Conservation (phyloP, 148 eudicot species). For the Silene latifolia region DNA sequence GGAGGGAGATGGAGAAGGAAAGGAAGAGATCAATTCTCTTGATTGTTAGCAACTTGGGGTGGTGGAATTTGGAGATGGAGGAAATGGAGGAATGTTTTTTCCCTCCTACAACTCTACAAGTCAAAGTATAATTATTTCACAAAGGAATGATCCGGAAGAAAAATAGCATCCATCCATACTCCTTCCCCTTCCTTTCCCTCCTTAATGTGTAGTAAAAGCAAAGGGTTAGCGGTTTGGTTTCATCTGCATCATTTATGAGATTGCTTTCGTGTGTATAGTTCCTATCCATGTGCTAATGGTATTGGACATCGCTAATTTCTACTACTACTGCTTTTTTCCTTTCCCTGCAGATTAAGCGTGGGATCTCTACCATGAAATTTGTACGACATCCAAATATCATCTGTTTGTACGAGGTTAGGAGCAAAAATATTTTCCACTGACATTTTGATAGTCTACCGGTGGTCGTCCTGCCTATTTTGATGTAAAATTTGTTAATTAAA, state of each 20-base stretch:
- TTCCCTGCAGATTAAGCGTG: constrained; percentile 79
- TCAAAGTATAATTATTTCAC: no score
- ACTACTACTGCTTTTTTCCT: constrained; percentile 4
- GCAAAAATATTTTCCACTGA: constrained; percentile 2
- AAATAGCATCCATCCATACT: no score
- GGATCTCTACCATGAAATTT: constrained; percentile 91
- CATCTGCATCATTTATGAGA: neutral
- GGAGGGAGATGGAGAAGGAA: no score
- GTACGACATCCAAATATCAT: constrained; percentile 89
- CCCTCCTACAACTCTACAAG: no score
- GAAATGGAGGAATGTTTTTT: no score
- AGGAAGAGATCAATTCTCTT: no score
- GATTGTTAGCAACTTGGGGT: no score
- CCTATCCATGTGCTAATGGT: neutral
- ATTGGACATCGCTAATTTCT: constrained; percentile 2
- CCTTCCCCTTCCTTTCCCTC: no score
- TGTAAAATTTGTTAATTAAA: neutral
- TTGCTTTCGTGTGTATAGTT: neutral
- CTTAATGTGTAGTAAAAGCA: no score
- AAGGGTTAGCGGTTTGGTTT: neutral
- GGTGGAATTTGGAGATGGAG: no score
- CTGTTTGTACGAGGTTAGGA: constrained; percentile 72
- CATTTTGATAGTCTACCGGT: neutral
- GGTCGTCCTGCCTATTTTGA: neutral
- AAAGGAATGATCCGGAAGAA: no score